Conservation (phyloP, 768 basidiomycete genomes). For the Serpula lacrymans region DNA sequence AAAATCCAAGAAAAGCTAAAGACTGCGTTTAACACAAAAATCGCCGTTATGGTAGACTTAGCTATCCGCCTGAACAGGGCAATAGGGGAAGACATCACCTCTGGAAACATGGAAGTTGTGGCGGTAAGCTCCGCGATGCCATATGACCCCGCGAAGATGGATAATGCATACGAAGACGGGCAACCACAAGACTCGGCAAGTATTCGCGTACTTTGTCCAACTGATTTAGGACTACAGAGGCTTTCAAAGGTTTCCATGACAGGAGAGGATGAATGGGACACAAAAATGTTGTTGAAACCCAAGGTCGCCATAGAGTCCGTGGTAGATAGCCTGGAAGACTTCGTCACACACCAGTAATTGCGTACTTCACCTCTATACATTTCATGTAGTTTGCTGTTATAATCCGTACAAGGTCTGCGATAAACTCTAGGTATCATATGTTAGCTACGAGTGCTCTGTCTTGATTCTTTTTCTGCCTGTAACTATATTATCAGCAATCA, state of each 20-base stretch:
- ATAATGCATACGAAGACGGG: constrained; percentile 30
- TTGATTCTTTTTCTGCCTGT: too few species aligned
- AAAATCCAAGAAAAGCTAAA: constrained; percentile 37
- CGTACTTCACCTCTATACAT: too few species aligned
- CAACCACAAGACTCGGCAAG: neutral
- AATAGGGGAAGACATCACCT: constrained; percentile 27
- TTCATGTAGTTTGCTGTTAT: too few species aligned
- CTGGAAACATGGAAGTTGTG: constrained; percentile 25
- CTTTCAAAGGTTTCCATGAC: constrained; percentile 20
- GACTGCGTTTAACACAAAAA: constrained; percentile 40
- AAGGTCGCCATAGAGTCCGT: constrained; percentile 38
- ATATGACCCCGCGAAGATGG: constrained; percentile 25
- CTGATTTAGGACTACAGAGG: constrained; percentile 34
- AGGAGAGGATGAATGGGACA: constrained; percentile 25
- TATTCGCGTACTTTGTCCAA: constrained; percentile 31
- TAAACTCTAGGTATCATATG: too few species aligned
- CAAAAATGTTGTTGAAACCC: constrained; percentile 32
- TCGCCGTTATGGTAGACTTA: constrained; percentile 39
- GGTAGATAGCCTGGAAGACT: constrained; percentile 31
- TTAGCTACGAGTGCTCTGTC: too few species aligned
- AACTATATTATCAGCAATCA: too few species aligned
- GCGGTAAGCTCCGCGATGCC: constrained; percentile 18
- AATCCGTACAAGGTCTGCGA: too few species aligned
- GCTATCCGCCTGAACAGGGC: constrained; percentile 47
- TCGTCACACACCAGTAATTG: too few species aligned